These are phyloP conservation scores for Aspergillus nanangensis DNA, from an alignment of 495 filamentous ascomycete genomes.

Conservation along the genomic window DNA sequence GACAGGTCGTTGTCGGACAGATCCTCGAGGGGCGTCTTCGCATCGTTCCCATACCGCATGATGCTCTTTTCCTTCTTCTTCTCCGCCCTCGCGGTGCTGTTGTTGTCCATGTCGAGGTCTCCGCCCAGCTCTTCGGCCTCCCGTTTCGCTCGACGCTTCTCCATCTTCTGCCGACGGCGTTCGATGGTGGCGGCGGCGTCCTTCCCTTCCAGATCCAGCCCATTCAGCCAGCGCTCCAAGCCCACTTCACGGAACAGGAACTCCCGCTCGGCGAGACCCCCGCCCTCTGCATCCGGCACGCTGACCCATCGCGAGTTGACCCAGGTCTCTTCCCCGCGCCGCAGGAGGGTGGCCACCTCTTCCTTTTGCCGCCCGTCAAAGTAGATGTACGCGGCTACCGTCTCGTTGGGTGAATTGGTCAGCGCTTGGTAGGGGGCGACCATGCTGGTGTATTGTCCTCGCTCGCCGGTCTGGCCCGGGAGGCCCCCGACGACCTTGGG, in stretches of 20 bases:
- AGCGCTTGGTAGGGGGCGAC: constrained; percentile 85
- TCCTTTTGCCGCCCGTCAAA: constrained; percentile 95
- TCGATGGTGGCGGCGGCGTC: constrained; percentile 87
- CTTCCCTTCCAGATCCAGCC: constrained; percentile 85
- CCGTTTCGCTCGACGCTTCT: constrained; percentile 74
- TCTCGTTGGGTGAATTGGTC: constrained; percentile 87
- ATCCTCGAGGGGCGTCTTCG: constrained; percentile 65
- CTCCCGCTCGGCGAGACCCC: constrained; percentile 91
- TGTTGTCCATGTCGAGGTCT: constrained; percentile 46
- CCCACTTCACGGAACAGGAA: constrained; percentile 98
- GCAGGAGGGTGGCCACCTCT: constrained; percentile 89
- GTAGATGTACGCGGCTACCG: constrained; percentile 97
- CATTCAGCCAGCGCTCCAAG: constrained; percentile 91
- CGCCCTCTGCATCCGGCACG: constrained; percentile 83
- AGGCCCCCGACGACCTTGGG: constrained; percentile 73
- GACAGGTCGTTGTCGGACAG: constrained; percentile 65
- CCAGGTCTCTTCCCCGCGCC: constrained; percentile 96
- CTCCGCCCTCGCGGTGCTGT: constrained; percentile 10
- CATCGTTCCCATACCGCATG: constrained; percentile 72
- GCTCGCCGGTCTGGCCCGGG: constrained; percentile 50
- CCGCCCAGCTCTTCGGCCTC: constrained; percentile 43
- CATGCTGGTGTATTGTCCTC: constrained; percentile 49
- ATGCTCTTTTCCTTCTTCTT: constrained; percentile 45
- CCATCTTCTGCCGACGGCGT: constrained; percentile 77
- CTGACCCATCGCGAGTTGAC: constrained; percentile 98